These are phyloP conservation scores for Tylopilus sp. DNA, from an alignment of 1,284 basidiomycete genomes.

Conservation along the genomic window DNA sequence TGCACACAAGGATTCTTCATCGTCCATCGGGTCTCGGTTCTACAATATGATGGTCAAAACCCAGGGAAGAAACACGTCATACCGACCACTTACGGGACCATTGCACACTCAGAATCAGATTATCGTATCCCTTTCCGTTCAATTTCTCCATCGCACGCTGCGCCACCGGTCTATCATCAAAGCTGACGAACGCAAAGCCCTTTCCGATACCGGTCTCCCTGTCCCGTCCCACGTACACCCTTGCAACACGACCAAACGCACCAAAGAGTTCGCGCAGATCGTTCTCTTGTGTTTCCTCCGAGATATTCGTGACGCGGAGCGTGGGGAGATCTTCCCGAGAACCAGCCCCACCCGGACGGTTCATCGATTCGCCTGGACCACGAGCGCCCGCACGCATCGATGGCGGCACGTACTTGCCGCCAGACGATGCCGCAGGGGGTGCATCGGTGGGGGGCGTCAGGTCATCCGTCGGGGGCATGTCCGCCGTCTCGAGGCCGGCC, in stretches of 20 bases:
- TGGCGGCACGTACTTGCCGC: slow-evolving; percentile 94
- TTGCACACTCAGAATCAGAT: slow-evolving; percentile 87
- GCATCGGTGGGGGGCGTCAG: slow-evolving; percentile 54
- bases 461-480: slow-evolving; percentile 66
- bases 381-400: slow-evolving; percentile 83
- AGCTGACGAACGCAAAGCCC: slow-evolving; percentile 97
- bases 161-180: slow-evolving; percentile 85
- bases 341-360: slow-evolving; percentile 55
- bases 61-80: neutral
- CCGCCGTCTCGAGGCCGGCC: slow-evolving; percentile 76
- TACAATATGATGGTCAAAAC: slow-evolving; percentile 25
- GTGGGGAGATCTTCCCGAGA: slow-evolving; percentile 94
- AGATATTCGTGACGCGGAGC: slow-evolving; percentile 97
- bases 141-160: slow-evolving; percentile 94
- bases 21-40: slow-evolving; percentile 56
- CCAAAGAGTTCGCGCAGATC: slow-evolving; percentile 95
- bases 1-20: slow-evolving; percentile 28
- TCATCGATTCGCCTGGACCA: slow-evolving; percentile 88
- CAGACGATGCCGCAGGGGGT: slow-evolving; percentile 50
- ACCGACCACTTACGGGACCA: slow-evolving; percentile 79
- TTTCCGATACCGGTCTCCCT: slow-evolving; percentile 96
- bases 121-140: slow-evolving; percentile 93
- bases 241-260: slow-evolving; percentile 83
- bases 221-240: slow-evolving; percentile 96
- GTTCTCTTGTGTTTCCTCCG: slow-evolving; percentile 94